These are phyloP conservation scores for Camellia lanceoleosa DNA, from an alignment of 148 eudicot species.

Conservation along the genomic window DNA sequence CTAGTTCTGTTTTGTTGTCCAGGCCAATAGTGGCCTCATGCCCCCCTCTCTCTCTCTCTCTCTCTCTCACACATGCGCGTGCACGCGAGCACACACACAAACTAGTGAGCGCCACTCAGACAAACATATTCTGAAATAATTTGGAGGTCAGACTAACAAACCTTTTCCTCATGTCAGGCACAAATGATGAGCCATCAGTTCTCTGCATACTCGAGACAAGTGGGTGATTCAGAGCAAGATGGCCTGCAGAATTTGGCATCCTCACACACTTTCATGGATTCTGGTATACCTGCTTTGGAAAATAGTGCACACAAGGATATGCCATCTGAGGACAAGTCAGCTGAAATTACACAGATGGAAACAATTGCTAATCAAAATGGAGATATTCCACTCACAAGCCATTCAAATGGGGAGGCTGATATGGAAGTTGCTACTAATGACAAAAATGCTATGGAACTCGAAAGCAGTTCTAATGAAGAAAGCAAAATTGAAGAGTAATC, in stretches of 20 bases:
- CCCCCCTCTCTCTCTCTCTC: no score
- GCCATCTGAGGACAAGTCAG: constrained; percentile 22
- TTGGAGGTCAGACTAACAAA: neutral
- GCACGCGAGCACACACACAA: neutral
- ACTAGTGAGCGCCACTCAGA: neutral
- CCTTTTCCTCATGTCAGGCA: constrained; percentile 37
- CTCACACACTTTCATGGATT: constrained; percentile 25
- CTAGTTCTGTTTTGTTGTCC: neutral
- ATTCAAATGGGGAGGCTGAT: constrained; percentile 20
- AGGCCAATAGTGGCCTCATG: no score
- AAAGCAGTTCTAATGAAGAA: constrained; percentile 16
- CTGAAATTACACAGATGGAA: constrained; percentile 20
- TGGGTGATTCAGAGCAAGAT: constrained; percentile 23
- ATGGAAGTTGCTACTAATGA: constrained; percentile 28
- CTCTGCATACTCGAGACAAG: constrained; percentile 36
- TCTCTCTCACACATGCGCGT: neutral
- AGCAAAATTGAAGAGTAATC: constrained; percentile 20
- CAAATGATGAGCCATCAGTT: constrained; percentile 48
- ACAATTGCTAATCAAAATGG: constrained; percentile 24
- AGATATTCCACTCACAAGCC: constrained; percentile 25
- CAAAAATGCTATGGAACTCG: constrained; percentile 16
- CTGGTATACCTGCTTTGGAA: constrained; percentile 16
- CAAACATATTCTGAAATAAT: neutral
- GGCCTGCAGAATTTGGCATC: constrained; percentile 21
- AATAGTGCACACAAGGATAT: constrained; percentile 27